These are phyloP conservation scores for Tylopilus sp. DNA, from an alignment of 1,284 basidiomycete genomes.

Conservation along the genomic window DNA sequence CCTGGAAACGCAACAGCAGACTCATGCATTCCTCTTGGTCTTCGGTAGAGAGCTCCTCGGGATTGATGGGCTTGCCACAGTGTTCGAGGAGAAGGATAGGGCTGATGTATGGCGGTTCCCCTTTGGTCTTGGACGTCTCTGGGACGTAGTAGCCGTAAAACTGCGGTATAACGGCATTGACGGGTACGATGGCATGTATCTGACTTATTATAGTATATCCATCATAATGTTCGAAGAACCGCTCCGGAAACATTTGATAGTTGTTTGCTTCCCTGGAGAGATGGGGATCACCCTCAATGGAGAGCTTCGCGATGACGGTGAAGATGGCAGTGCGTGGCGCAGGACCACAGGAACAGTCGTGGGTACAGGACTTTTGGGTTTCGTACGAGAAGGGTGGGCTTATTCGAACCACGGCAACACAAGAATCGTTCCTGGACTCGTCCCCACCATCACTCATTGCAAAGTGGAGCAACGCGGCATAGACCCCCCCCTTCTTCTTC, in stretches of 20 bases:
- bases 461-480: neutral
- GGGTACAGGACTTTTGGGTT: conserved; percentile 8
- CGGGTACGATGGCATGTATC: conserved; percentile 29
- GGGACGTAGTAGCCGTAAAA: conserved; percentile 39
- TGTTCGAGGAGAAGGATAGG: conserved; percentile 39
- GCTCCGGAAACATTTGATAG: conserved; percentile 32
- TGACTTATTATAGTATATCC: conserved; percentile 33
- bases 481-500: neutral
- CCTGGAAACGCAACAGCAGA: conserved; percentile 33
- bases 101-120: conserved; percentile 15
- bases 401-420: conserved; percentile 8
- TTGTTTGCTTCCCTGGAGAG: conserved; percentile 28
- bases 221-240: conserved; percentile 35
- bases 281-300: conserved; percentile 23
- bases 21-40: conserved; percentile 34
- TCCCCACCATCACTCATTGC: rapidly evolving
- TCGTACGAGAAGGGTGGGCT: conserved; percentile 12
- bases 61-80: conserved; percentile 34
- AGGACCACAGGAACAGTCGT: neutral
- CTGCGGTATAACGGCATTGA: conserved; percentile 37
- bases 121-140: neutral
- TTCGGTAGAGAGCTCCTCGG: conserved; percentile 15
- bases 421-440: neutral
- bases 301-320: conserved; percentile 30
- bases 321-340: conserved; percentile 33